Base-by-base conservation (phyloP, 2,329 filamentous ascomycete genomes). In the Xylaria sp. region DNA sequence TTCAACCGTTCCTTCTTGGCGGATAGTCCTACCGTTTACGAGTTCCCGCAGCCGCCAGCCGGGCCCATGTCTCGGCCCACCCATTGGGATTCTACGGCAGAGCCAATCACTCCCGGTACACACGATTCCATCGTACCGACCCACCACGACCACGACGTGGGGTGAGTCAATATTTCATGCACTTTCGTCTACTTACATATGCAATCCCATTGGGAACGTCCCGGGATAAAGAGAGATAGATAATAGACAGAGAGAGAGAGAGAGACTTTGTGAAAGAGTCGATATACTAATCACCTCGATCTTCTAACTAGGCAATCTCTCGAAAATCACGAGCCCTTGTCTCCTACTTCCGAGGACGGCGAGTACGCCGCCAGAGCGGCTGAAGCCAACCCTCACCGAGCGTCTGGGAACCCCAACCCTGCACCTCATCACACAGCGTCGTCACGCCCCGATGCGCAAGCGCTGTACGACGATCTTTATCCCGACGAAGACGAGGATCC, bases 11-110 rank as follows among this genome's bases (percentile, higher is more conserved):
- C 80, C 37, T 80, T 74, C 66, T 81, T 82, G 11, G 71, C 84
- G 57, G 83, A 86, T 71, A 86, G 83, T 69, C 83, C 83, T 62
- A 85, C 82, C 37, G 73, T 86, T 53, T 86, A 86, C 79, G 81
- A 84, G 68, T 84, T 83, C 67, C 79, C 80, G 55, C 64, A 59
- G 54, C 65, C 61, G 64, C 66, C 66, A 37, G 44, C 59, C 54
- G 62, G 52, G 51, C 62, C 58, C 63, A 62, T 65, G 57, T 63
- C 53, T 66, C 59, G 53, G 46, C 59, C 65, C 65, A 68, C 47
- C 49, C 55, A 47, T 48, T 62, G 63, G 61, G 63, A 68, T 52
- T 63, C 65, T 49, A 57, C 64, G 58, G 62, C 62, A 59, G 62
- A 64, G 60, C 58, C 62, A 60, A 50, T 34, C 46, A 23, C 13